These are phyloP conservation scores for Cicer chorassanicum DNA, from an alignment of 306 rosid genomes.

Conservation along the genomic window DNA sequence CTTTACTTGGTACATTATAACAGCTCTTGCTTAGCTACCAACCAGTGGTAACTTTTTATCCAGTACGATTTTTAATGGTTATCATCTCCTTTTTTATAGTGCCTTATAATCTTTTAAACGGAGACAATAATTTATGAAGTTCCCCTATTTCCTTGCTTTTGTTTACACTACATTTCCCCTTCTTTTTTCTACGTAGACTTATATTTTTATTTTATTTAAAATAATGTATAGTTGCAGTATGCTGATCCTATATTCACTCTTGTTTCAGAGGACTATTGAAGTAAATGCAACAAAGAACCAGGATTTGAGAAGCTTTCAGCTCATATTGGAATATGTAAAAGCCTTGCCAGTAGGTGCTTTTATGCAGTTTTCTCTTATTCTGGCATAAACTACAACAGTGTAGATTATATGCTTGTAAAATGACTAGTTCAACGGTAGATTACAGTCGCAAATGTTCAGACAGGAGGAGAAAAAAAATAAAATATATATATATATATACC, in stretches of 20 bases:
- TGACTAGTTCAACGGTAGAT: conserved; percentile 29
- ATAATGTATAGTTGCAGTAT: neutral
- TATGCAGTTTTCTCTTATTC: conserved; percentile 14
- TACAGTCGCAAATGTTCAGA: conserved; percentile 19
- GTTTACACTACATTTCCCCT: neutral
- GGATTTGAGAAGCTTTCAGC: conserved; percentile 92
- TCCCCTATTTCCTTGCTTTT: conserved; percentile 5
- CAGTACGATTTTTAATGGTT: too few relatives aligned
- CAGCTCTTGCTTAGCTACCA: neutral
- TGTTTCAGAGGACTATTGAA: conserved; percentile 72
- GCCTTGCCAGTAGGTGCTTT: conserved; percentile 84
- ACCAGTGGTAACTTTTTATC: neutral
- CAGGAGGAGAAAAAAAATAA: conserved; percentile 4
- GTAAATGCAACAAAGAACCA: conserved; percentile 57
- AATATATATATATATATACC: neutral
- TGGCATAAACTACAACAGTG: conserved; percentile 19
- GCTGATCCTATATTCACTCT: conserved; percentile 51
- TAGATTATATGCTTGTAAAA: conserved; percentile 32
- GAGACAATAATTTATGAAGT: neutral
- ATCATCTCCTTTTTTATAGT: too few relatives aligned
- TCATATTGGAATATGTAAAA: conserved; percentile 87
- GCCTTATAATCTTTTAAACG: too few relatives aligned
- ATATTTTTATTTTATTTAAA: conserved; percentile 6
- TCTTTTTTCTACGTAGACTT: neutral
- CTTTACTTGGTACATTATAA: neutral